Evolutionary conservation across 306 rosid species (phyloP), one percentile per base, ranked within the genome.

Genomic region (Dalbergia cochinchinensis): DNA sequence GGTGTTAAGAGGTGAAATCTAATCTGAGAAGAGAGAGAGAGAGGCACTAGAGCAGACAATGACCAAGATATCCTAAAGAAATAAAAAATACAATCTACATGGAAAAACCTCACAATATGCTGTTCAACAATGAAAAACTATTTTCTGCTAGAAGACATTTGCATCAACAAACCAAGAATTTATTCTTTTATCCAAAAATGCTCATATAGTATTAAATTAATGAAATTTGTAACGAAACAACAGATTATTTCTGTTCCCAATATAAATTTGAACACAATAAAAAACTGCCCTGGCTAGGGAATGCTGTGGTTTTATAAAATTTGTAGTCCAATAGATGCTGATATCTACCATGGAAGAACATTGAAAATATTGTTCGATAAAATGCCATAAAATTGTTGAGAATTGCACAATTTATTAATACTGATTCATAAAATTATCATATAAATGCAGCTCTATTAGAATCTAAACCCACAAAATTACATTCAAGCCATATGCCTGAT

Each of bases 11-110:
- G 48, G 11, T 31, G 22, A 20, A 50, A 48, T 39, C 50, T 50
- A 74, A 53, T 12, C 67, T 39, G 61, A 80, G 48, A 72, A 71
- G 35, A 48, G 39, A 48, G 34, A 76, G 8, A 48, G 71, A 78
- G 48, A 58, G 57, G 58, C 11, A 59, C 84, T 67, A 37, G 53
- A 58, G 71, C 70, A 66, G 71, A 47, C 22, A 63, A 47, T 51
- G 16, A 6, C 57, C 15, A 45, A 66, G 55, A 74, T 13, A 42
- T 37, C 37, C 41, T 33, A 81, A 65, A 16, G 14, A 35, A 51
- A 67, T 6, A 37, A 33, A 55, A 66, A 11, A 55, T 57, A 67
- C 31, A 65, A 53, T 50, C 55, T 34, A 13, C 15, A 18, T 1
- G 15, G 4, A 22, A 63, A 51, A 76, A 48, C 6, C 9, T 64